Conservation (phyloP, 805 yeast species). For the Saccharomycopsis sp. region DNA sequence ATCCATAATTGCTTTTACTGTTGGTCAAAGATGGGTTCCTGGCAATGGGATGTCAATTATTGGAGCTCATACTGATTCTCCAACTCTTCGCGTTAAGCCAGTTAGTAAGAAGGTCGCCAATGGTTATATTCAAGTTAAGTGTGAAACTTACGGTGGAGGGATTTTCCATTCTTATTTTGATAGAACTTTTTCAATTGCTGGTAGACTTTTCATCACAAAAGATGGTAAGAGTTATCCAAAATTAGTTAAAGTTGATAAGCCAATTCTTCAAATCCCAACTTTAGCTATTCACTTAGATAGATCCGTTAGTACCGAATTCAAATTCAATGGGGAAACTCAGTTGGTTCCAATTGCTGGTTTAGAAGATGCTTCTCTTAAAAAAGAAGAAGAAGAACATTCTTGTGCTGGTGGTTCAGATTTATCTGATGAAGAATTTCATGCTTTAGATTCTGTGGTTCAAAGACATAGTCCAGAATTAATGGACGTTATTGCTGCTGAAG, state of each 20-base stretch:
- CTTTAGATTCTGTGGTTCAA: constrained; percentile 50
- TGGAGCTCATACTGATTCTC: constrained; percentile 96
- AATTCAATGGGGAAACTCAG: constrained; percentile 82
- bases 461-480: constrained; percentile 74
- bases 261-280: constrained; percentile 85
- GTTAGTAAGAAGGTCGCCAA: constrained; percentile 57
- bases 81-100: constrained; percentile 83
- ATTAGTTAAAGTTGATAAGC: constrained; percentile 71
- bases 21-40: constrained; percentile 59
- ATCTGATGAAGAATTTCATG: constrained; percentile 46
- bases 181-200: constrained; percentile 84
- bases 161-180: constrained; percentile 98
- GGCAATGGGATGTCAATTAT: constrained; percentile 82
- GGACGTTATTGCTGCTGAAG: constrained; percentile 56
- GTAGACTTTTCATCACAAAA: constrained; percentile 63
- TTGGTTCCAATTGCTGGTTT: constrained; percentile 79
- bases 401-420: constrained; percentile 39
- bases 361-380: constrained; percentile 23
- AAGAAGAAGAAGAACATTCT: constrained; percentile 10
- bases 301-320: constrained; percentile 66
- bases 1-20: constrained; percentile 77
- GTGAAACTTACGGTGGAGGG: constrained; percentile 93
- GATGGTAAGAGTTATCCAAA: constrained; percentile 46
- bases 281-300: constrained; percentile 87
- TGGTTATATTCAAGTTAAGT: constrained; percentile 83